Conservation (phyloP, 2,329 filamentous ascomycete genomes). For the Calonectria pseudoturangicola region DNA sequence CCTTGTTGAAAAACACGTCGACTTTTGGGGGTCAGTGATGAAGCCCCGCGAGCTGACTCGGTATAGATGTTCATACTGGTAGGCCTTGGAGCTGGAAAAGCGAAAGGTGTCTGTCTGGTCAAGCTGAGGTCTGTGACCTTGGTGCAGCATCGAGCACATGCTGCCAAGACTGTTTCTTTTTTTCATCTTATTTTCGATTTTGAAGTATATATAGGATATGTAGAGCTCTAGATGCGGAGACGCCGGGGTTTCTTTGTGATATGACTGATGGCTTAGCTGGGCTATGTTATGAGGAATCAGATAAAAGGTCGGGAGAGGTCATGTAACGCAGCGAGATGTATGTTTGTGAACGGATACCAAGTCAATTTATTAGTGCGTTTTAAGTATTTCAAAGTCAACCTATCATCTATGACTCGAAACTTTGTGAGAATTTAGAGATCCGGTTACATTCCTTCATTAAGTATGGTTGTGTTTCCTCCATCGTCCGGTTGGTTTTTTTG, state of each 20-base stretch:
- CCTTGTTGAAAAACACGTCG: slow-evolving; percentile 44
- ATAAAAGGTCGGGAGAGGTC: slow-evolving; percentile 16
- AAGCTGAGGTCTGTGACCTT: slow-evolving; percentile 6
- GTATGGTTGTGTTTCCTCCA: no score
- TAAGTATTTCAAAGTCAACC: no score
- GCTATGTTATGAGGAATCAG: neutral
- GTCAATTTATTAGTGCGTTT: neutral
- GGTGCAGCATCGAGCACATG: neutral
- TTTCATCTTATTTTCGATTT: neutral
- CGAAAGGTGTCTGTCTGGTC: neutral
- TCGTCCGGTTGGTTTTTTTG: no score
- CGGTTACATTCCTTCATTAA: no score
- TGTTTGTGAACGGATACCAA: slow-evolving; percentile 19
- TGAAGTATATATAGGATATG: slow-evolving; percentile 16
- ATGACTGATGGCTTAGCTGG: neutral
- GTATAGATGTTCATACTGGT: slow-evolving; percentile 45
- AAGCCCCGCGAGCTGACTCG: slow-evolving; percentile 43
- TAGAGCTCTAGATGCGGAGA: neutral
- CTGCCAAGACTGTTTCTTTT: neutral
- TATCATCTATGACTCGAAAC: no score
- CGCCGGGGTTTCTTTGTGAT: neutral
- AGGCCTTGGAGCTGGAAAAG: slow-evolving; percentile 12
- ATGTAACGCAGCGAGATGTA: slow-evolving; percentile 20
- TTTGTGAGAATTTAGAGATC: no score
- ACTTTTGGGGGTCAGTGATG: slow-evolving; percentile 44